Percentiles rank a stretch among this genome's conserved stretches.
Conservation (phyloP, 306 rosid genomes). For the Trifolium repens region DNA sequence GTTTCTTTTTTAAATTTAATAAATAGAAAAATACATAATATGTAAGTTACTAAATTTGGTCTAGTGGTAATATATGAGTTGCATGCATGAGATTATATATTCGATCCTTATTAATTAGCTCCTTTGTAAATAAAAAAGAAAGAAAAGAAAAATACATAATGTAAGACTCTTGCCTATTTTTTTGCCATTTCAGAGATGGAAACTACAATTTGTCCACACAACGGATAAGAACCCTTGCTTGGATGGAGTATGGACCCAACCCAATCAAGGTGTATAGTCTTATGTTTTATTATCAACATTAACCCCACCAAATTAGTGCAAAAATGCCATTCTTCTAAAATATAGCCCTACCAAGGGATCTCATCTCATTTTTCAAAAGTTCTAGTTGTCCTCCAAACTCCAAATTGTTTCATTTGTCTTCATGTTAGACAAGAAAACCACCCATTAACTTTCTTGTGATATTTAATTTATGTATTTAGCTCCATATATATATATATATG, state of each 20-base stretch:
- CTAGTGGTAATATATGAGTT: no score
- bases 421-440: slow-evolving; percentile 6
- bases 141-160: no score
- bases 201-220: neutral
- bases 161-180: no score
- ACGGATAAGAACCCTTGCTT: slow-evolving; percentile 30
- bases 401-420: neutral
- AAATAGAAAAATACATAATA: no score
- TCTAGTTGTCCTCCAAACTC: neutral
- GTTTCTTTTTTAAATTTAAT: no score
- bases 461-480: neutral
- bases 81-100: no score
- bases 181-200: neutral
- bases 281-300: neutral
- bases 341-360: slow-evolving; percentile 36
- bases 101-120: no score
- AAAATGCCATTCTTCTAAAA: slow-evolving; percentile 20
- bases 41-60: no score
- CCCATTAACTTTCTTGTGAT: neutral
- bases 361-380: slow-evolving; percentile 9
- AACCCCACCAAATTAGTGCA: slow-evolving; percentile 26
- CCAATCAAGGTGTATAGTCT: neutral
- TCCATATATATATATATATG: neutral
- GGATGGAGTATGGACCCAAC: slow-evolving; percentile 32
- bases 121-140: no score